Conservation (phyloP, 1,284 basidiomycete species). For the Bjerkandera adusta region DNA sequence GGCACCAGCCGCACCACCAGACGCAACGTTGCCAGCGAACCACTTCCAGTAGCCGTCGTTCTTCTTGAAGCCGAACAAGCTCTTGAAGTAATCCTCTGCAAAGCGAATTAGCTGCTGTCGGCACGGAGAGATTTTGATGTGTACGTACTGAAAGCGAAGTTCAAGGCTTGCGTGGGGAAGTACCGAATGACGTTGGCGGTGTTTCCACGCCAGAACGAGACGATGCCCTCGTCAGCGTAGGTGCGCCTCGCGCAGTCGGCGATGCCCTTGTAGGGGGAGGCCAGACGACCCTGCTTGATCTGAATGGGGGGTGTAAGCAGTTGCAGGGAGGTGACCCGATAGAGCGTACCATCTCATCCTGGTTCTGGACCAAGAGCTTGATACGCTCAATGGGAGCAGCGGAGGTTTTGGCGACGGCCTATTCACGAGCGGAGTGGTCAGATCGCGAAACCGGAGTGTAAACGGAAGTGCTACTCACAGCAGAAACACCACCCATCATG, state of each 20-base stretch:
- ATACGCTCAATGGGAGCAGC: constrained; percentile 99
- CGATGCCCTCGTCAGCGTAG: constrained; percentile 87
- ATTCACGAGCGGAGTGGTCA: constrained; percentile 17
- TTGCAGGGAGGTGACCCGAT: constrained; percentile 10
- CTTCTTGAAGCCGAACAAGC: constrained; percentile 91
- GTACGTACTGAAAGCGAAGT: constrained; percentile 90
- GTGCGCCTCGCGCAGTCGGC: constrained; percentile 86
- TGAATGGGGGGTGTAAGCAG: constrained; percentile 31
- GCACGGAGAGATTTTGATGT: background rate
- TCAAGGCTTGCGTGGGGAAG: constrained; percentile 95
- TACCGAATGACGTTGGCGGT: constrained; percentile 98
- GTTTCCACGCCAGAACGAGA: constrained; percentile 94
- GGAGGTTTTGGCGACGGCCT: constrained; percentile 97
- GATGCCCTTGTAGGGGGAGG: constrained; percentile 92
- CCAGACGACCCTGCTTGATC: constrained; percentile 97
- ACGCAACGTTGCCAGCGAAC: constrained; percentile 92
- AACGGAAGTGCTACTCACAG: constrained; percentile 49
- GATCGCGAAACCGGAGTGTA: background rate
- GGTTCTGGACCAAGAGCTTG: constrained; percentile 97
- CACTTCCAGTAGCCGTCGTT: constrained; percentile 86
- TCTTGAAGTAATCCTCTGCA: constrained; percentile 95
- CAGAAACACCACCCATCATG: constrained; percentile 91
- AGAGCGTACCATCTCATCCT: constrained; percentile 81
- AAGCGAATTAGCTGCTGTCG: constrained; percentile 30
- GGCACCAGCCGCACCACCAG: constrained; percentile 97